These are phyloP conservation scores for Phaeodactylum tricornutum DNA, from an alignment of 108 stramenopile species.

Conservation along the genomic window DNA sequence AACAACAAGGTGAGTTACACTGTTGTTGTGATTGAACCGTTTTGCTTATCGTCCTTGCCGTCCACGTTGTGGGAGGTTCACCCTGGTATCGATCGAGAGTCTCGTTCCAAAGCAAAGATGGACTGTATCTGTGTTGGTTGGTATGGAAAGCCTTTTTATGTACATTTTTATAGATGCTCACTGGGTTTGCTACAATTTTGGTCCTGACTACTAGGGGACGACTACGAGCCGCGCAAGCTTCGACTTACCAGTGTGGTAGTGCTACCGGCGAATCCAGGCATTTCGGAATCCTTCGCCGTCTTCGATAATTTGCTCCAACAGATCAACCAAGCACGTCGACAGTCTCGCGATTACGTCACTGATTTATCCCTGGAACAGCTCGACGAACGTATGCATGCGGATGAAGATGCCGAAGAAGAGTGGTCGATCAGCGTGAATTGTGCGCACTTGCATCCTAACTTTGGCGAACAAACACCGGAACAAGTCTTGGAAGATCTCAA, in stretches of 20 bases:
- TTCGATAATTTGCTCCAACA: constrained; percentile 52
- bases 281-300: constrained; percentile 26
- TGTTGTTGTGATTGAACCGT: no score
- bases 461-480: constrained; percentile 49
- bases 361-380: constrained; percentile 23
- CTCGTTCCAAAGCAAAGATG: no score
- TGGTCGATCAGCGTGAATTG: constrained; percentile 76
- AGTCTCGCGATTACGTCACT: constrained; percentile 58
- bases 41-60: no score
- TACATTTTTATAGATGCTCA: no score
- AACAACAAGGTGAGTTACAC: constrained; percentile 19
- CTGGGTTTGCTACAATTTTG: constrained; percentile 3
- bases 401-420: constrained; percentile 24
- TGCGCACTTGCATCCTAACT: constrained; percentile 76
- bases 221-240: constrained; percentile 27
- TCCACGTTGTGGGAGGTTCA: no score
- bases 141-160: no score
- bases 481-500: constrained; percentile 46
- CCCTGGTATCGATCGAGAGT: no score
- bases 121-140: no score
- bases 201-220: no score
- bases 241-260: constrained; percentile 71
- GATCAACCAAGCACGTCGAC: constrained; percentile 58
- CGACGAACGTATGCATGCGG: constrained; percentile 18
- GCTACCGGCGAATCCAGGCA: constrained; percentile 47